These are phyloP conservation scores for Exophiala bonariae DNA, from an alignment of 2,329 filamentous ascomycete genomes.

Conservation along the genomic window DNA sequence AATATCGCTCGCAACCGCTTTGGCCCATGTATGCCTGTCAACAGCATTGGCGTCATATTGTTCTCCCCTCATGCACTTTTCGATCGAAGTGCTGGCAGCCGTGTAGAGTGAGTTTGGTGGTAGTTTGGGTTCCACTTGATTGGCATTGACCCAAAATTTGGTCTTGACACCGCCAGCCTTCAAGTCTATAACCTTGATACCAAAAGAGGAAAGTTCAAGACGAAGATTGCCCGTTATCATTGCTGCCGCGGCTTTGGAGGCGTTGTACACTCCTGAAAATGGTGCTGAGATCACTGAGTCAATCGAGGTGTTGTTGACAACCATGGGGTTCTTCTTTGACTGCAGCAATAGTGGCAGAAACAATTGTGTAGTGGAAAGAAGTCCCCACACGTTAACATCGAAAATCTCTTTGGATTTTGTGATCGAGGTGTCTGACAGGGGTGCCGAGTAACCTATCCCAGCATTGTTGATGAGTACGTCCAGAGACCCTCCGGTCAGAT, in stretches of 20 bases:
- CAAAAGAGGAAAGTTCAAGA: conserved; percentile 32
- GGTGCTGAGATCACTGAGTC: conserved; percentile 29
- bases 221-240: conserved; percentile 53
- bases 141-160: conserved; percentile 37
- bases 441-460: conserved; percentile 33
- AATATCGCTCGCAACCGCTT: conserved; percentile 54
- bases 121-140: conserved; percentile 28
- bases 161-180: conserved; percentile 25
- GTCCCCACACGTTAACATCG: conserved; percentile 44
- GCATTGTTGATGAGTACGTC: conserved; percentile 51
- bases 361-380: conserved; percentile 37
- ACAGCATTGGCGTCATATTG: conserved; percentile 42
- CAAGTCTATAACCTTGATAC: conserved; percentile 30
- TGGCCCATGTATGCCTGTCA: conserved; percentile 51
- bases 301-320: conserved; percentile 31
- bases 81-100: conserved; percentile 42
- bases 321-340: conserved; percentile 20
- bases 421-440: conserved; percentile 32
- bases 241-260: conserved; percentile 58
- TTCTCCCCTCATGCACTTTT: neutral
- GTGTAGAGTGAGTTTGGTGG: conserved; percentile 52
- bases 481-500: conserved; percentile 30
- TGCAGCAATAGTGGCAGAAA: conserved; percentile 16
- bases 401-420: conserved; percentile 35
- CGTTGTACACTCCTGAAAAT: conserved; percentile 33